Base-by-base conservation (phyloP, 352 stramenopile species). In the Blastocystis sp. region DNA sequence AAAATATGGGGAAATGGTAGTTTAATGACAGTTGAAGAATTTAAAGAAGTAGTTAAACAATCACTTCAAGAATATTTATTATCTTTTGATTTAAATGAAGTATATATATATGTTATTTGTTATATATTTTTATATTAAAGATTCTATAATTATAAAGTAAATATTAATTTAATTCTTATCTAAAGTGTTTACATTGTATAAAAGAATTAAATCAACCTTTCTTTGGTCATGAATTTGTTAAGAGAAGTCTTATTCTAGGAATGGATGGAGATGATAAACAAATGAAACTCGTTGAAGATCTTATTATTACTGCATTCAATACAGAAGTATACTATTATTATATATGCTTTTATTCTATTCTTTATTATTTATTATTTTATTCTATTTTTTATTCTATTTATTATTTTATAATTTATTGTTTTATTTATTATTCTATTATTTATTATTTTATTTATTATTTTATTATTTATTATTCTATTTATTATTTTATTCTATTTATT, bases 221-320 rank as follows among this genome's bases (percentile, higher is more conserved):
- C 45, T 97, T 95, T 69, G 84, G 94, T 70, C 89, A 95, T 68
- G 88, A 97, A 67, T 80, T 97, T 24, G 75, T 88, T n/a, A 86
- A 87, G 69, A 72, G 79, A 24, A 76, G 74, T 37, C 73, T 84
- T 1, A 74, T 69, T 32, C 68, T 76, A 35, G 73, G 73, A 6
- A 78, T 84, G 70, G 75, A 81, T 48, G 54, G 73, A 57, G 68
- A 77, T 47, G 73, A 68, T 27, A 66, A 65, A 21, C 34, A 28
- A 5, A 27, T 37, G 9, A 16, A 52, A 34, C 52, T 62, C n/a
- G n/a, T n/a, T n/a, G n/a, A n/a, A n/a, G n/a, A n/a, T n/a, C n/a
- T n/a, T n/a, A n/a, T n/a, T n/a, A n/a, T n/a, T n/a, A n/a, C n/a
- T n/a, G n/a, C n/a, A n/a, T n/a, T n/a, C n/a, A n/a, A n/a, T n/a